Base-by-base conservation (phyloP, 257 asterid species). In the Capsicum pubescens region DNA sequence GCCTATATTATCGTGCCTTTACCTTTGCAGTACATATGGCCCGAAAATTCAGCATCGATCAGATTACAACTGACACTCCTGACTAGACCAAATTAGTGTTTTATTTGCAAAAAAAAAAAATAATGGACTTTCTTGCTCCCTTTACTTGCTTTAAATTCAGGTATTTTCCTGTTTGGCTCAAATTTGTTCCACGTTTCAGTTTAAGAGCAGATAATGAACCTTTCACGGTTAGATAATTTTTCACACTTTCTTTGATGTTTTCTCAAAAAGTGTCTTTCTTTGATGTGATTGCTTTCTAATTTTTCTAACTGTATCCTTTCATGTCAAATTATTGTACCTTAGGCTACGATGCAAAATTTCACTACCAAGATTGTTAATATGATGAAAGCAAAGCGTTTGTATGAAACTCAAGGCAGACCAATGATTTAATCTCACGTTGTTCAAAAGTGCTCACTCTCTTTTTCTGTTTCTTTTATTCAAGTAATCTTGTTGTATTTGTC, bases 361-460 rank as follows among this genome's bases (percentile, higher is more conserved):
- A 96, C 99, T 26, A 90, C 98, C 84, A 96, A 92, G 93, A 94
- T 96, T 89, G 98, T 96, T 88, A 90, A 92, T 82, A 96, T 93
- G 98, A 96, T 96, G 98, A 94, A 94, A 90, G 93, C 91, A 4
- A 98, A 94, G 86, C 89, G 88, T 84, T 77, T 96, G 86, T 96
- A 91, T 85, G 98, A 94, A 91, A 87, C 97, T 86, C 99, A 96
- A 83, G 99, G 99, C 42, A 98, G 99, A 74, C 98, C 99, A 19
- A 94, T 96, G 83, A 94, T 96, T 89, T 74, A 94, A 79, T 96
- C 99, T 68, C 99, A 96, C 98, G 99, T 96, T 87, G 69, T 82
- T 15, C 66, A 86, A 80, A 21, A 63, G 44, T 32, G 35, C 21
- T 39, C 50, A 8, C 32, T 26, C 32, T 26, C 32, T 26, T 26